Percentiles rank a stretch among this genome's conserved stretches.
Conservation (phyloP, 306 rosid species). For the Trifolium repens region DNA sequence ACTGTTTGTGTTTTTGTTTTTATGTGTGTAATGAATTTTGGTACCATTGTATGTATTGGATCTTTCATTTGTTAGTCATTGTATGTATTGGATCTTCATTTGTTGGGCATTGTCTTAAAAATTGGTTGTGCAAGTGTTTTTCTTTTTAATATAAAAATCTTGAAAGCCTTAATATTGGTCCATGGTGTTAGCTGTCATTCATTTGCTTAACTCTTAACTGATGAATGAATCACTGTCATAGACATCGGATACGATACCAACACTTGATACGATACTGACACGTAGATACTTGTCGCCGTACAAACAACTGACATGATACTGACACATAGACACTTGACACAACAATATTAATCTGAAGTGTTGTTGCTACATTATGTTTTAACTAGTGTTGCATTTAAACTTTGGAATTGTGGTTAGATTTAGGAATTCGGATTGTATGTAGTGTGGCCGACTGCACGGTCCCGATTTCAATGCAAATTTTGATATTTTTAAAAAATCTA, state of each 20-base stretch:
- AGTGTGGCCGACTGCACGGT: not conserved
- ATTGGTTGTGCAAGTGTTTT: not conserved
- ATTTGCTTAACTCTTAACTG: constrained; percentile 7
- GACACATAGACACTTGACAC: not conserved
- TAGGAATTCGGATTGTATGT: not conserved
- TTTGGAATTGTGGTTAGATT: not conserved
- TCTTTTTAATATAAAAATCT: not conserved
- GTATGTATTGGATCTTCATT: not conserved
- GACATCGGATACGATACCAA: not conserved
- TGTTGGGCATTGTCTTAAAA: constrained; percentile 33
- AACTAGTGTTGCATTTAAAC: constrained; percentile 8
- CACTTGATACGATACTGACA: not conserved
- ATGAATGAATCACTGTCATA: not conserved
- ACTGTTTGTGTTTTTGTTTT: not conserved
- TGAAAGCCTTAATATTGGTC: not conserved
- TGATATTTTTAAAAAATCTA: not conserved
- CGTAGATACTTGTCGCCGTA: not conserved
- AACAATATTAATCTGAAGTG: not conserved
- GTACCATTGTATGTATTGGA: not conserved
- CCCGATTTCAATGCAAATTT: not conserved
- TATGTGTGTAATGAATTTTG: not conserved
- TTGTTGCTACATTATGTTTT: not conserved
- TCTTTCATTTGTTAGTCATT: constrained; percentile 13
- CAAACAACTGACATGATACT: not conserved
- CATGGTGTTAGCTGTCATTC: not conserved